Percentiles rank a stretch among this genome's conserved stretches.
These are phyloP conservation scores for Fusarium circinatum DNA, from an alignment of 2,329 filamentous ascomycete genomes.

Conservation along the genomic window DNA sequence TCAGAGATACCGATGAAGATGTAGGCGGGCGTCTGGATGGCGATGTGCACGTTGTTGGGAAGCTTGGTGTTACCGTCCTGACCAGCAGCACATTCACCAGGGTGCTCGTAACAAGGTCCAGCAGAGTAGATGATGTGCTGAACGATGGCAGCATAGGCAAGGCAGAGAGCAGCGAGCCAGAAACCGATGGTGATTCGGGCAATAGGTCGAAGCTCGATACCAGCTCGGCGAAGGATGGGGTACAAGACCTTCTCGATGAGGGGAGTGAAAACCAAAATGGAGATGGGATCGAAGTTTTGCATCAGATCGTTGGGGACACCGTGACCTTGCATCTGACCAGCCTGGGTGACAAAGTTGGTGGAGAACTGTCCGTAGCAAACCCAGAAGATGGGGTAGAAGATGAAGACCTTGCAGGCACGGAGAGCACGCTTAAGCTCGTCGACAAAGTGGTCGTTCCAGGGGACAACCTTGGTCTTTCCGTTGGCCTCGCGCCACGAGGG, in stretches of 20 bases:
- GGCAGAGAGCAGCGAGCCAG: constrained; percentile 61
- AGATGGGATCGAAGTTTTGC: constrained; percentile 74
- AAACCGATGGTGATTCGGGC: constrained; percentile 74
- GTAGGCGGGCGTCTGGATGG: constrained; percentile 64
- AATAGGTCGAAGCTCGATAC: constrained; percentile 72
- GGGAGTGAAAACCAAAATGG: constrained; percentile 74
- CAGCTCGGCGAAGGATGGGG: constrained; percentile 65
- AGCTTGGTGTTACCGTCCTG: constrained; percentile 46
- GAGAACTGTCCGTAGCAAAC: constrained; percentile 75
- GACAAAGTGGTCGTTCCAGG: constrained; percentile 77
- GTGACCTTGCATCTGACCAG: constrained; percentile 65
- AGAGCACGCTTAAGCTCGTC: constrained; percentile 75
- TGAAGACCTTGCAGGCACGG: constrained; percentile 77
- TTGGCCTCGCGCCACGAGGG: constrained; percentile 69
- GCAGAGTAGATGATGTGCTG: constrained; percentile 69
- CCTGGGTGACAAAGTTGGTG: constrained; percentile 73
- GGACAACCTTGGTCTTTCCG: constrained; percentile 53
- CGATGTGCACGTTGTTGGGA: constrained; percentile 62
- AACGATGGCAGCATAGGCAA: constrained; percentile 68
- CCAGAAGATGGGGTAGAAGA: constrained; percentile 74
- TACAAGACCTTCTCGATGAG: constrained; percentile 71
- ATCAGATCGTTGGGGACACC: constrained; percentile 77
- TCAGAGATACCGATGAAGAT: constrained; percentile 68
- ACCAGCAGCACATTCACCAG: constrained; percentile 52
- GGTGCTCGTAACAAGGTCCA: constrained; percentile 61